Conservation (phyloP, 78 protist species). For the Pigoraptor vietnamica region DNA sequence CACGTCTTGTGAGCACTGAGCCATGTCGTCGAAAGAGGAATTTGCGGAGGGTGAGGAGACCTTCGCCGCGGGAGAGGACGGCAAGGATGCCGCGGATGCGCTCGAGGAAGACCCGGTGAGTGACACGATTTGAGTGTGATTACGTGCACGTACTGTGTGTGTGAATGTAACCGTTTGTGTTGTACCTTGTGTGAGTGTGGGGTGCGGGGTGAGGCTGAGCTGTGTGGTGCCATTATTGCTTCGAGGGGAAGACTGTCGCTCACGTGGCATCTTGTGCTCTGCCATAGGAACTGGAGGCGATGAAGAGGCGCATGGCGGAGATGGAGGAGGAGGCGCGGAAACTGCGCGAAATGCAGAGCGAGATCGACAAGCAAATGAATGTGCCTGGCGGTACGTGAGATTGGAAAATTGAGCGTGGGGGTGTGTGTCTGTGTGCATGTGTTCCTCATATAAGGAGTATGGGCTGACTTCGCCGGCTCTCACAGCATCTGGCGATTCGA, state of each 20-base stretch:
- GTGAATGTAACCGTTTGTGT: too few relatives aligned
- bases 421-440: too few relatives aligned
- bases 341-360: slow-evolving; percentile 22
- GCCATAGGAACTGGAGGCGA: neutral
- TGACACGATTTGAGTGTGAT: too few relatives aligned
- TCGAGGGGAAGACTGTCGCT: too few relatives aligned
- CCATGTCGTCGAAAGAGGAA: neutral
- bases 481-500: neutral
- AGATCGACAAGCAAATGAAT: neutral
- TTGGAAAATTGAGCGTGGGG: too few relatives aligned
- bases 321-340: slow-evolving; percentile 37
- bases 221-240: too few relatives aligned
- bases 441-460: too few relatives aligned
- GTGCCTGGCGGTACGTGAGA: neutral
- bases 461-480: neutral
- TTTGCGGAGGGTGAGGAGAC: neutral
- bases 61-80: neutral
- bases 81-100: neutral
- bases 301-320: slow-evolving; percentile 1
- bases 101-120: neutral
- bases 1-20: too few relatives aligned
- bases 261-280: too few relatives aligned
- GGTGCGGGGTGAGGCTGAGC: too few relatives aligned
- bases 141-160: too few relatives aligned
- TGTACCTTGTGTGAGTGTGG: too few relatives aligned